Base-by-base conservation (phyloP, 106 monocot genomes). In the Amphibolis antarctica region DNA sequence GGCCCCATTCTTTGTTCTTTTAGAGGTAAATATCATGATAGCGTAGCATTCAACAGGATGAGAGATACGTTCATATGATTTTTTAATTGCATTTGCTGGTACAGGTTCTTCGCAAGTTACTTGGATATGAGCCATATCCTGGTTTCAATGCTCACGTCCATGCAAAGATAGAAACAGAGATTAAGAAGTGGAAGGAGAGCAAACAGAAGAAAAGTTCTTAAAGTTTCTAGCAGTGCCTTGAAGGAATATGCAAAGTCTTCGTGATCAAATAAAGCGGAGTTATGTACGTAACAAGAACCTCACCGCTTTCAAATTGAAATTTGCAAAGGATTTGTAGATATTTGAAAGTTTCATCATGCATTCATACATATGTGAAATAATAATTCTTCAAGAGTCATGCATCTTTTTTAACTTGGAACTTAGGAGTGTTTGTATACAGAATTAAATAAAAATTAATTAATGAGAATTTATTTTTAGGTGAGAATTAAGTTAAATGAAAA, bases 1-100 rank as follows among this genome's bases (percentile, higher is more conserved):
- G 75, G 75, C 69, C 31, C 75, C 75, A 15, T 63, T 75, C 56
- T 75, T 75, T 63, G 75, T 75, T 46, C 42, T 75, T n/a, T 31
- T 75, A 0, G 75, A 75, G 75, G 75, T 69, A 63, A 68, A 29
- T 29, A 30, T 28, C 22, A 15, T 53, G 11, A 7, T 9, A 29
- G n/a, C 26, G 1, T 61, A 61, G 20, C 22, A 13, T 61, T 42
- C 42, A 0, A 19, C 20, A 61, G n/a, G 30, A 30, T 9, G 0
- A 28, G 30, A 42, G 60, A 20, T n/a, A n/a, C 42, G n/a, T 19
- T 21, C 4, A 15, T 20, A 4, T 36, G 15, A 30, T 22, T 20
- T 42, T 10, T 27, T 25, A 24, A 24, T 14, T 57, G 11, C 22
- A 13, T 1, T 42, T 18, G 21, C 20, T 24, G 60, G 42, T 44